phyloP scores from a whole-genome alignment of 2,329 filamentous ascomycete genomes.

The Cadophora luteo-olivacea region DNA sequence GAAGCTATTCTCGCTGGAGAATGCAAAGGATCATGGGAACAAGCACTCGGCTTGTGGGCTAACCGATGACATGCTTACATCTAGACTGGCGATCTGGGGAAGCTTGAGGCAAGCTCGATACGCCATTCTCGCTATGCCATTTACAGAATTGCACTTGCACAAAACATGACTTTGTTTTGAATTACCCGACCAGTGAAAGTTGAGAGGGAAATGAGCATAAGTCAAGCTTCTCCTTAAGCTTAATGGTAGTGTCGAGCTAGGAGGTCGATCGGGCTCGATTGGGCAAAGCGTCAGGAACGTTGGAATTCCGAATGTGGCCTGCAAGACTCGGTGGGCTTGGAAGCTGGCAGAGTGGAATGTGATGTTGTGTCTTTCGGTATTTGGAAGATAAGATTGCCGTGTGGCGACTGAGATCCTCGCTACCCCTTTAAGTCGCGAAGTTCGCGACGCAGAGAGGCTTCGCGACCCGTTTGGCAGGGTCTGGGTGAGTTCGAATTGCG shows the following conservation, averaged over 20 bases:
- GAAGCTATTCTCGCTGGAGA: slow-evolving; percentile 7
- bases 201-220: slow-evolving; percentile 11
- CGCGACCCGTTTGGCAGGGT: background rate
- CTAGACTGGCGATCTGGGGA: slow-evolving; percentile 20
- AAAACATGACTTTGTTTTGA: slow-evolving; percentile 5
- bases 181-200: background rate
- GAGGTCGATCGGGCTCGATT: background rate
- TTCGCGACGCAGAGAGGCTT: background rate
- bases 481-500: background rate
- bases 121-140: background rate
- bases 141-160: background rate
- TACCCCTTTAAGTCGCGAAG: background rate
- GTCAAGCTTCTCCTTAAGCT: slow-evolving; percentile 20
- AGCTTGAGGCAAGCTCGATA: background rate
- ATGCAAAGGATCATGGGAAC: slow-evolving; percentile 1
- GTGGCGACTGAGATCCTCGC: background rate
- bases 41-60: slow-evolving; percentile 12
- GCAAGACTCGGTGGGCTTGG: background rate
- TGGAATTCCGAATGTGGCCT: background rate
- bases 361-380: background rate
- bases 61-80: background rate
- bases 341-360: slow-evolving; percentile 8
- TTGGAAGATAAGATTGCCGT: slow-evolving; percentile 18
- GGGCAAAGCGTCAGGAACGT: slow-evolving; percentile 16
- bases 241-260: slow-evolving; percentile 21